These are phyloP conservation scores for Capillidium heterosporum DNA, from an alignment of 371 early-diverging fungal genomes.

Conservation along the genomic window DNA sequence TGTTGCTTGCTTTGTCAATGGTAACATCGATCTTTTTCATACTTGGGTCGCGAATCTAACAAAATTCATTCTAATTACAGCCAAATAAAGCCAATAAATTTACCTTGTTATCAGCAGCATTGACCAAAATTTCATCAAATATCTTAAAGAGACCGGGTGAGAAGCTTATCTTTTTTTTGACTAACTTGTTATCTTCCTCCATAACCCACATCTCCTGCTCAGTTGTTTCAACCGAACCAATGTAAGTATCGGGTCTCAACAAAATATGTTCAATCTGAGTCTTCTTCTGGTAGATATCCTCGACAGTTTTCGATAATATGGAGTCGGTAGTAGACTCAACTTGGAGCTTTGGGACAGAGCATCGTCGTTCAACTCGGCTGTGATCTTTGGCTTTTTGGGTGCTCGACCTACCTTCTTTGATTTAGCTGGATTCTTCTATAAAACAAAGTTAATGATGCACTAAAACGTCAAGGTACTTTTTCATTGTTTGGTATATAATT, in stretches of 20 bases:
- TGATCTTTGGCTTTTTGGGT: no score
- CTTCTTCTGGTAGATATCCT: conserved; percentile 97
- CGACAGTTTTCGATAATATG: conserved; percentile 31
- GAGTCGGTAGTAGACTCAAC: no score
- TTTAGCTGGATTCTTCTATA: no score
- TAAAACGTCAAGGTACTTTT: no score
- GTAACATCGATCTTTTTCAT: conserved; percentile 90
- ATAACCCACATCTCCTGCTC: conserved; percentile 79
- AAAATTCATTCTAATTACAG: neutral
- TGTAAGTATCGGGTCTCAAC: conserved; percentile 97
- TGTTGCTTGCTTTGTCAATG: conserved; percentile 65
- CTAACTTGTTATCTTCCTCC: conserved; percentile 39
- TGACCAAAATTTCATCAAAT: conserved; percentile 99
- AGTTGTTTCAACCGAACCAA: conserved; percentile 89
- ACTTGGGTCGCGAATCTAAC: conserved; percentile 73
- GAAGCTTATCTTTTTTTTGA: conserved; percentile 42
- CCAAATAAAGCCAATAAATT: neutral
- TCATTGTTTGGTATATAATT: no score
- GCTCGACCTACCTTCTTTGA: no score
- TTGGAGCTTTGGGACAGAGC: no score
- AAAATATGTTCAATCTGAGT: conserved; percentile 98
- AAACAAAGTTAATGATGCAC: no score
- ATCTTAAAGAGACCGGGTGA: conserved; percentile 99
- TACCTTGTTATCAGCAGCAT: conserved; percentile 90
- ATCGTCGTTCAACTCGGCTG: no score